Evolutionary conservation across 2,329 filamentous ascomycete genomes (phyloP), one percentile per base, ranked within the genome.

Genomic region (Fusarium nematophilum): DNA sequence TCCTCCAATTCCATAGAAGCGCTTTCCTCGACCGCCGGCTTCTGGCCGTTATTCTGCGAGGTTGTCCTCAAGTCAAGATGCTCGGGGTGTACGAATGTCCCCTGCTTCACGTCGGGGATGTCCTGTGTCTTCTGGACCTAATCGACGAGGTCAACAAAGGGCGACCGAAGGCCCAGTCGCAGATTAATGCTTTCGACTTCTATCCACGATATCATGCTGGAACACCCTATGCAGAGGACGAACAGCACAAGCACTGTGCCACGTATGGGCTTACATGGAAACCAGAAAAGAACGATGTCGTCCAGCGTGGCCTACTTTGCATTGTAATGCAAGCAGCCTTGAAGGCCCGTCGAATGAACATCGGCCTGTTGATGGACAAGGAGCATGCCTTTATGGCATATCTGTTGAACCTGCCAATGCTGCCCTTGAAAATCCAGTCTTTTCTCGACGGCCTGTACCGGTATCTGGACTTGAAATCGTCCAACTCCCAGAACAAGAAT

Each of bases 41-140:
- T 2, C 47, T 77, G 0, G 73, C 76, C 3, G 57, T 76, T n/a
- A 70, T 78, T 11, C 53, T 77, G 1, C 69, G 73, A 6, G 65
- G 66, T 1, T 74, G 71, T 27, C 73, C 70, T 0, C 48, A 71
- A 2, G 57, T 77, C 8, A 66, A 59, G 4, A 73, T 71, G 66
- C 2, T 78, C 11, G 75, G 76, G 3, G 62, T 78, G 3, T 78
- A 77, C 47, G 67, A 74, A 42, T 78, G 76, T 21, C 74, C 73
- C 0, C 52, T 77, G 2, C 59, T 78, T 5, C 72, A 76, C 23
- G 66, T 75, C n/a, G 75, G 73, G 9, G 75, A 78, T 17, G 48
- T 75, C 0, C 44, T 75, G 1, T 66, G 60, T 9, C 47, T 78
- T 0, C 59, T 78, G 2, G 74, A 78, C 44, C 53, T 77, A 3